These are phyloP conservation scores for Aspergillus fumigatus DNA, from an alignment of 2,329 filamentous ascomycete species.

Conservation along the genomic window DNA sequence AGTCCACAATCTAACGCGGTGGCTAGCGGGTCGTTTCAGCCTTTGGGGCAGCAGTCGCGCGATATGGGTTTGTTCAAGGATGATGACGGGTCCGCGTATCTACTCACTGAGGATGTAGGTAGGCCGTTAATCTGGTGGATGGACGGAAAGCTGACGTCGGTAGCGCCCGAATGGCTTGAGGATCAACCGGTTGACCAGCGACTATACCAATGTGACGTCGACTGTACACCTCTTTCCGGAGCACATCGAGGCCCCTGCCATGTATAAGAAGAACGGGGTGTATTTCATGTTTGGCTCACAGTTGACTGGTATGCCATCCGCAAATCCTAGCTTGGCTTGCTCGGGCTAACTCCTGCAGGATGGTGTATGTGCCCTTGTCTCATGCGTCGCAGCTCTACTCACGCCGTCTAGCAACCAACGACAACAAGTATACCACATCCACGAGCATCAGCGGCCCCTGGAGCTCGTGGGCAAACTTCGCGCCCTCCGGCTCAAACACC, in stretches of 20 bases:
- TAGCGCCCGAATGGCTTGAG: constrained; percentile 13
- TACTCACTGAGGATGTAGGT: constrained; percentile 59
- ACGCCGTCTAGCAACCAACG: constrained; percentile 22
- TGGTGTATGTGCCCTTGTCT: constrained; percentile 6
- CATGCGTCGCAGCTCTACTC: background rate
- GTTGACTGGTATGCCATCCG: constrained; percentile 31
- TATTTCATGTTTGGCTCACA: constrained; percentile 64
- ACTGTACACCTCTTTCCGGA: constrained; percentile 50
- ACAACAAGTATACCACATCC: constrained; percentile 60
- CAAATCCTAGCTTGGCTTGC: accelerated
- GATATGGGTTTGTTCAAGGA: constrained; percentile 61
- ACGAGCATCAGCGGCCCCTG: constrained; percentile 56
- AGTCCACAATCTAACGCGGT: too few species aligned
- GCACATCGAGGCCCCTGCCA: constrained; percentile 58
- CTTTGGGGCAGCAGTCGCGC: constrained; percentile 49
- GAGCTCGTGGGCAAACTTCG: constrained; percentile 56
- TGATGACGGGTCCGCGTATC: constrained; percentile 56
- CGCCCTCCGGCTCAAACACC: constrained; percentile 52
- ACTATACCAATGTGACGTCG: constrained; percentile 52
- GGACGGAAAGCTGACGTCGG: background rate
- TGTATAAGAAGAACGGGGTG: constrained; percentile 55
- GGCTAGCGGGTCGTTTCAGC: constrained; percentile 31
- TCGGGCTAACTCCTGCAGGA: constrained; percentile 2
- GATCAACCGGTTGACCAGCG: constrained; percentile 34
- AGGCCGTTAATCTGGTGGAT: accelerated